Conservation (phyloP, 768 basidiomycete species). For the Lentinula raphanica region DNA sequence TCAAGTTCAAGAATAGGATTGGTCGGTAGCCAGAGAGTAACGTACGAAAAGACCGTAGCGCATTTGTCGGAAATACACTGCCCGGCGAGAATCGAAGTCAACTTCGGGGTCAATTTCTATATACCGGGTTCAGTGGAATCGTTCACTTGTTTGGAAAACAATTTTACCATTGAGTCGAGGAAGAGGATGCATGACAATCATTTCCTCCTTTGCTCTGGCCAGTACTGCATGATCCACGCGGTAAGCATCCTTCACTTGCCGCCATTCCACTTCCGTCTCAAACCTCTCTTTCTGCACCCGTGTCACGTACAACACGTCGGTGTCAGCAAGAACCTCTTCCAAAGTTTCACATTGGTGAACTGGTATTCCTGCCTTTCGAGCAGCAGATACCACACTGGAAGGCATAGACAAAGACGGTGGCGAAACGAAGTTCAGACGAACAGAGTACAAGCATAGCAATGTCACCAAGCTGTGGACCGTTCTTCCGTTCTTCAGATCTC, state of each 20-base stretch:
- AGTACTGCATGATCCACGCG: conserved; percentile 92
- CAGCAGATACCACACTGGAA: conserved; percentile 71
- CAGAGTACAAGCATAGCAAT: conserved; percentile 85
- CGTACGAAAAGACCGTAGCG: conserved; percentile 94
- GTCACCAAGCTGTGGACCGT: conserved; percentile 96
- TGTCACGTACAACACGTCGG: conserved; percentile 96
- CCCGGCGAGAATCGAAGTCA: conserved; percentile 90
- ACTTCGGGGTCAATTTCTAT: conserved; percentile 98
- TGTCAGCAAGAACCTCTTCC: conserved; percentile 86
- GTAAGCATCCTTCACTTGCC: conserved; percentile 87
- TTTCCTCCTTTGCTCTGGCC: conserved; percentile 88
- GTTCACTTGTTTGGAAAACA: not conserved
- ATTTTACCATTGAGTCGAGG: conserved; percentile 80
- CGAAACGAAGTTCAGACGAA: conserved; percentile 93
- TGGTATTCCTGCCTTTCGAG: conserved; percentile 75
- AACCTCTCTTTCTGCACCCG: conserved; percentile 96
- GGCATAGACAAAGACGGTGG: conserved; percentile 89
- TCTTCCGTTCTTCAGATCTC: conserved; percentile 96
- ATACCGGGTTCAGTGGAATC: conserved; percentile 10
- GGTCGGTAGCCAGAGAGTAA: conserved; percentile 15
- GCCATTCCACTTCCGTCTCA: conserved; percentile 74
- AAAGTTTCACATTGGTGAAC: conserved; percentile 82
- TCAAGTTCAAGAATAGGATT: not conserved
- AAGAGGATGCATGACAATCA: conserved; percentile 99
- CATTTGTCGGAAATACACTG: conserved; percentile 99